Base-by-base conservation (phyloP, 805 yeast species). In the Wickerhamomyces alni region DNA sequence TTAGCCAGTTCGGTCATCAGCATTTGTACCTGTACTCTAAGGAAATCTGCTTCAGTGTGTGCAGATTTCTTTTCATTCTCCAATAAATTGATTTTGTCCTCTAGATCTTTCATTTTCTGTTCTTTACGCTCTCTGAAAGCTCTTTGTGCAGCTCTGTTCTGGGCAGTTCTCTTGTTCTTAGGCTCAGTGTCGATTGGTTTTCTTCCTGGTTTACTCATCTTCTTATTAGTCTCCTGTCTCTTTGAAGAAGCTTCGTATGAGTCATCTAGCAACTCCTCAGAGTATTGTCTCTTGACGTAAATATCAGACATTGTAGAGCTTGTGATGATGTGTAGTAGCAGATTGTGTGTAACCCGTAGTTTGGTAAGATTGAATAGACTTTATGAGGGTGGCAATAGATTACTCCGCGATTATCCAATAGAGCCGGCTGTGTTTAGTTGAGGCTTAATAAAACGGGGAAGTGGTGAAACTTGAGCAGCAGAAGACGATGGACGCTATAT, bases 91-190 rank as follows among this genome's bases (percentile, higher is more conserved):
- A 91, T 95, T 50, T 85, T 80, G 35, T 78, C 80, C 58, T 89
- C 96, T 45, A 91, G 69, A 47, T 87, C 95, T 55, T 78, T 76
- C 80, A 93, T 75, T 55, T 85, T 87, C 37, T 72, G 72, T 61
- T 91, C 98, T 60, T 91, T 91, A 44, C 98, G 76, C 63, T 93
- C 98, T 41, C 98, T 71, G 63, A 87, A 91, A 7, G 98, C 98
- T 40, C 98, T 71, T 63, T 93, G 99, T n/a, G 98, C 98, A 3
- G 97, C 97, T 53, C 98, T 74, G 61, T 93, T 91, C 65, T 93
- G 98, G 2, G 97, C 97, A 13, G 95, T 87, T 51, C 99, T 72
- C 69, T 87, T 91, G 54, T 78, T 80, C 57, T 83, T 87, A 8
- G 94, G 89, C 50, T 87, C 95, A 8, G 82, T 77, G 13, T 68